Conservation (phyloP, 192 early-diverging fungal species). For the Paraglomus brasilianum region DNA sequence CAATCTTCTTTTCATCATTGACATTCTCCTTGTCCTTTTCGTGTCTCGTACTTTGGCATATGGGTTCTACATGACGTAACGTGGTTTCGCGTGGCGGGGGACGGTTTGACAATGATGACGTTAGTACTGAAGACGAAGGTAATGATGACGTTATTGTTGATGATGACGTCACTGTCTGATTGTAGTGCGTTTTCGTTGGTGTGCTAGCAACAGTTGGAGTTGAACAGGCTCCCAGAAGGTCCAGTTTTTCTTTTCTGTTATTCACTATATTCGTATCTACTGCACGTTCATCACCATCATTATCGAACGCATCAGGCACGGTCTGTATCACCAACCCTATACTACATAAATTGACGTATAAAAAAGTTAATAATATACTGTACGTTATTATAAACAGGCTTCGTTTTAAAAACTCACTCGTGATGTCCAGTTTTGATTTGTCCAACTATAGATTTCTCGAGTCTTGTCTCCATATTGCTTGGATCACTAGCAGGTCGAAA, state of each 20-base stretch:
- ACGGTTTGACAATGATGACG: slow-evolving; percentile 21
- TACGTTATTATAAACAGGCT: not conserved
- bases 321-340: slow-evolving; percentile 32
- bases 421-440: slow-evolving; percentile 48
- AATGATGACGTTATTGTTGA: no score
- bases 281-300: slow-evolving; percentile 18
- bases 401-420: slow-evolving; percentile 16
- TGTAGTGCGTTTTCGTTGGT: slow-evolving; percentile 1
- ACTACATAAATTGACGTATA: slow-evolving; percentile 27
- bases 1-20: not conserved
- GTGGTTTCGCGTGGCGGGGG: slow-evolving; percentile 20
- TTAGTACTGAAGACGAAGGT: slow-evolving; percentile 23
- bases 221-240: no score
- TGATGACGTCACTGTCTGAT: no score
- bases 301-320: slow-evolving; percentile 16
- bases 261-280: no score
- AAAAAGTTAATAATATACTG: slow-evolving; percentile 1
- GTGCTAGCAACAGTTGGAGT: not conserved
- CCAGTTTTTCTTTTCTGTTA: no score
- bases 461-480: slow-evolving; percentile 29
- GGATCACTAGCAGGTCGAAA: slow-evolving; percentile 39
- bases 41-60: slow-evolving; percentile 24
- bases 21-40: not conserved
- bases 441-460: slow-evolving; percentile 43
- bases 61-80: slow-evolving; percentile 7